Conservation (phyloP, 2,329 filamentous ascomycete species). For the Fusarium citri region DNA sequence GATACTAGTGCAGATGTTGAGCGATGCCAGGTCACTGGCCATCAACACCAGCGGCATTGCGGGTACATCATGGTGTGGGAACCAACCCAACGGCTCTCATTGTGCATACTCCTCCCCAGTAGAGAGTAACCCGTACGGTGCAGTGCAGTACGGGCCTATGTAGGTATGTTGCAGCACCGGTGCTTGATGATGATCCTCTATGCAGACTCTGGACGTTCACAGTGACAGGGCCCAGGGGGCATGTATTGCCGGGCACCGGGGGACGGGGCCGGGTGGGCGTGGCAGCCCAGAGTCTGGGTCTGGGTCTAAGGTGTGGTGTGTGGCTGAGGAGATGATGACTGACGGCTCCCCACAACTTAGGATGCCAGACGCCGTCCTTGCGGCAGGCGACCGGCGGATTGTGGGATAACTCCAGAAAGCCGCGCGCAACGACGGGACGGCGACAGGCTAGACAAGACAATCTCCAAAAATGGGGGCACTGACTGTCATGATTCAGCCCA, state of each 20-base stretch:
- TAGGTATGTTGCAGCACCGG: conserved; percentile 12
- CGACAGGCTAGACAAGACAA: conserved; percentile 13
- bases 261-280: conserved; percentile 43
- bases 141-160: not conserved
- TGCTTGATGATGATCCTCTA: conserved; percentile 40
- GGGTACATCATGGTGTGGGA: conserved; percentile 42
- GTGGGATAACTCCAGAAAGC: conserved; percentile 42
- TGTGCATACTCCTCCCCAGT: not conserved
- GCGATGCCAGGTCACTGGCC: conserved; percentile 43
- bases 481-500: conserved; percentile 18
- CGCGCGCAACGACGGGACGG: conserved; percentile 21
- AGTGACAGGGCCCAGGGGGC: conserved; percentile 31
- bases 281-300: conserved; percentile 15
- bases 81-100: conserved; percentile 43
- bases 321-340: conserved; percentile 32
- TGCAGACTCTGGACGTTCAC: conserved; percentile 35
- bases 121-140: not conserved
- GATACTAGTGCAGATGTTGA: conserved; percentile 44
- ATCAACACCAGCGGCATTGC: conserved; percentile 44
- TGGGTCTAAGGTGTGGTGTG: conserved; percentile 20
- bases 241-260: conserved; percentile 42
- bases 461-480: conserved; percentile 25
- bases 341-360: conserved; percentile 35
- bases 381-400: conserved; percentile 30
- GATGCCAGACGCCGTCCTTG: conserved; percentile 33